These are phyloP conservation scores for Cyberlindnera amylophila DNA, from an alignment of 805 yeast genomes.

Conservation along the genomic window DNA sequence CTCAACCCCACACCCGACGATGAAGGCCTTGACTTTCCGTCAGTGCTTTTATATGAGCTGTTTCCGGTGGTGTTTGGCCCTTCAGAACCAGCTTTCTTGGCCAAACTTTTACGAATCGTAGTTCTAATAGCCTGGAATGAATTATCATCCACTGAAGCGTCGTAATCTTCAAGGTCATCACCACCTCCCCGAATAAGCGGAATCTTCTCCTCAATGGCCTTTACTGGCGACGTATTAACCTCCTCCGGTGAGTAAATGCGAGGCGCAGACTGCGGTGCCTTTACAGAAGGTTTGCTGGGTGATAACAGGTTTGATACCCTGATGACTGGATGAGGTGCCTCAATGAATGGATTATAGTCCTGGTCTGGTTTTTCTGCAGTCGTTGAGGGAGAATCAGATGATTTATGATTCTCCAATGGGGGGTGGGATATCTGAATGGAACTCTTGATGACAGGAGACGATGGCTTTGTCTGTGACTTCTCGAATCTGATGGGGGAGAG, in stretches of 20 bases:
- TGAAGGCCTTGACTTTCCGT: conserved; percentile 15
- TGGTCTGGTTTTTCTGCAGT: neutral
- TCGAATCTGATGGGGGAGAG: conserved; percentile 24
- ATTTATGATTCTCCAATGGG: neutral
- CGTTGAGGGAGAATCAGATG: neutral
- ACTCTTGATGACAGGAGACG: conserved; percentile 1
- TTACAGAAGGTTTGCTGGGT: neutral
- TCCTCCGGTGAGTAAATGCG: conserved; percentile 1
- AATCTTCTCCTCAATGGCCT: neutral
- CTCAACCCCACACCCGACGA: conserved; percentile 17
- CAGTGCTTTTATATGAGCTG: conserved; percentile 24
- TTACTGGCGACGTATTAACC: neutral
- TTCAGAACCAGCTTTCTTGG: conserved; percentile 28
- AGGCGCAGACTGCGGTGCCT: conserved; percentile 1
- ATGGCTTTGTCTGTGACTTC: conserved; percentile 3
- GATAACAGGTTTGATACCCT: neutral
- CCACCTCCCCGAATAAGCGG: neutral
- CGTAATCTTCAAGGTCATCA: conserved; percentile 14
- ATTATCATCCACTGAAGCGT: conserved; percentile 30
- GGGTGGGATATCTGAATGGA: neutral
- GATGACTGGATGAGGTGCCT: conserved; percentile 2
- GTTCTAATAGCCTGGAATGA: conserved; percentile 47
- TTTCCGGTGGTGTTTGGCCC: conserved; percentile 11
- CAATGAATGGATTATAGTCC: conserved; percentile 7
- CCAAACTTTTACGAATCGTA: conserved; percentile 43